Base-by-base conservation (phyloP, 495 filamentous ascomycete genomes). In the Trichodelitschia bisporula region DNA sequence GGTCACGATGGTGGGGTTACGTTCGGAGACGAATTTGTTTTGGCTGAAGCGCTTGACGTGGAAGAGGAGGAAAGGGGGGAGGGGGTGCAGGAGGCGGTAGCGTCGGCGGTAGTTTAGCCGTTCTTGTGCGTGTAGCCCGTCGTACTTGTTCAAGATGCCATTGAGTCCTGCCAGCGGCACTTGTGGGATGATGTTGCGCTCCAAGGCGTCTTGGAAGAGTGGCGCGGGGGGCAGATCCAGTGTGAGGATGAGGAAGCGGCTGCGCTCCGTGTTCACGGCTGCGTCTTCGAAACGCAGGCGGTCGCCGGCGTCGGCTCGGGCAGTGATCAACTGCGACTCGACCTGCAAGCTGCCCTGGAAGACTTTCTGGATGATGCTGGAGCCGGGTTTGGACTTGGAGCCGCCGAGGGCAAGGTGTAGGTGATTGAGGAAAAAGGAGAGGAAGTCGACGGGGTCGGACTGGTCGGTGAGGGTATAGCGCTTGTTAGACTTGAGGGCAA, bases 1-100 rank as follows among this genome's bases (percentile, higher is more conserved):
- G 5, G 83, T 93, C 33, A 99, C 86, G 45, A 99, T 99, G 0
- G 89, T 95, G 3, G 83, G 86, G 50, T 95, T 99, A 19, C 86
- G 74, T 52, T 99, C 89, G 2, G 69, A 44, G 18, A 95, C 78
- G 48, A 95, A 95, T 38, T 91, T 84, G 58, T 99, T 99, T 35
- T 71, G 66, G 42, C 67, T 75, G 64, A 99, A 99, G 24, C 86
- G 77, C 51, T 95, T 95, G 58, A 99, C 71, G 53, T 95, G 83
- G 56, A 97, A 84, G 20, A 89, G 58, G 12, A 97, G 63, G 42
- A 72, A 95, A 1, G 83, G 89, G 0, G 86, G 86, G 0, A 95
- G 61, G 1, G 89, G 89, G 45, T 91, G 86, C 26, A 92, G 58
- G 2, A 99, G 62, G 4, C 89, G 71, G 51, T 93, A 92, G 24